Evolutionary conservation across 2,329 filamentous ascomycete species (phyloP).

Genomic region (Diaporthe sp.): DNA sequence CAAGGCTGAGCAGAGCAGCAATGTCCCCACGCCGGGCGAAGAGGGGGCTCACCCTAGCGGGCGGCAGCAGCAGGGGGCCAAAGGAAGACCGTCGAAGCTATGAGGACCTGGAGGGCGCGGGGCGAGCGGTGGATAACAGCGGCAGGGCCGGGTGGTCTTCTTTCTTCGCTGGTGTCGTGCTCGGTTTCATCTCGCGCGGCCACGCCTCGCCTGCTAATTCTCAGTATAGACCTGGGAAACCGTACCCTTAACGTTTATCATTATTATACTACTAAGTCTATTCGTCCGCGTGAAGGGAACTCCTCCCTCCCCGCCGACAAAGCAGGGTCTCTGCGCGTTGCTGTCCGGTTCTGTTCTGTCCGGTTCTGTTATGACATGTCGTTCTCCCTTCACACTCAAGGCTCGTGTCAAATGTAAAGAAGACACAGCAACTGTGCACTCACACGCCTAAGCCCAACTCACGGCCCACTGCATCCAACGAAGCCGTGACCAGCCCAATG

Average conservation of each 20-base stretch:
- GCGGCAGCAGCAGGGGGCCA: not conserved
- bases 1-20: conserved; percentile 37
- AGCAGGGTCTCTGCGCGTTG: not conserved
- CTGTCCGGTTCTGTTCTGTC: not conserved
- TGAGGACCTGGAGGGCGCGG: not conserved
- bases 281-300: not conserved
- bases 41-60: conserved; percentile 26
- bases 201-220: conserved; percentile 32
- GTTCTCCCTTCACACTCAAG: not conserved
- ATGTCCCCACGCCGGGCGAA: conserved; percentile 39
- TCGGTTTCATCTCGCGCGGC: conserved; percentile 37
- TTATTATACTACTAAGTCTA: conserved; percentile 23
- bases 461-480: conserved; percentile 73
- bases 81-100: conserved; percentile 13
- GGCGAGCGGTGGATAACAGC: not conserved
- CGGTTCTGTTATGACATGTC: not conserved
- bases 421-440: not conserved
- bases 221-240: conserved; percentile 12
- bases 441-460: conserved; percentile 61
- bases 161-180: conserved; percentile 31
- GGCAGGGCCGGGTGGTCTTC: conserved; percentile 29
- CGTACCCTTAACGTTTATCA: not conserved
- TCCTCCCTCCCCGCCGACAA: not conserved
- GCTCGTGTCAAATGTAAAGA: not conserved
- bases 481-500: conserved; percentile 68